These are phyloP conservation scores for Immersiporthe knoxdaviesiana DNA, from an alignment of 2,329 filamentous ascomycete species.

Conservation along the genomic window DNA sequence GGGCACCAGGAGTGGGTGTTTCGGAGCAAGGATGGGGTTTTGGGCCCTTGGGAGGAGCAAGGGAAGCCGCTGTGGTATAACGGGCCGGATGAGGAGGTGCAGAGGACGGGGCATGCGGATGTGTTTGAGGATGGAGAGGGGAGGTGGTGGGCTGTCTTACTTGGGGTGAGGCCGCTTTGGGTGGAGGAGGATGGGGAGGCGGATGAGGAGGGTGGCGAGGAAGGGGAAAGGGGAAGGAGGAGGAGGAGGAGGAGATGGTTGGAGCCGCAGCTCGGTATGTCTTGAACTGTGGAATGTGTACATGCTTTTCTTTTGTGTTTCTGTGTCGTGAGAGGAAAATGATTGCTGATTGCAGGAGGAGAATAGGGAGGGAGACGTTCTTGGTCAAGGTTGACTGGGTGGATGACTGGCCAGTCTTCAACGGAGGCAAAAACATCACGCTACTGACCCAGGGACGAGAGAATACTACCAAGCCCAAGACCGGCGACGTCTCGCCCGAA, in stretches of 20 bases:
- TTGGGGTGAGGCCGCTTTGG: constrained; percentile 47
- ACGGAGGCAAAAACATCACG: constrained; percentile 48
- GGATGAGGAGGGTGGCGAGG: constrained; percentile 7
- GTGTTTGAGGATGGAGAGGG: constrained; percentile 49
- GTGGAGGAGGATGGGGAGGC: constrained; percentile 27
- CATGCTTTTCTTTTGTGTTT: neutral
- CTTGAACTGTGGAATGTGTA: neutral
- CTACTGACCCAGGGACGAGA: constrained; percentile 41
- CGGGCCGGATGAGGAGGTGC: constrained; percentile 50
- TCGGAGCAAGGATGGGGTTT: constrained; percentile 46
- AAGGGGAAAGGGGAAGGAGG: constrained; percentile 19
- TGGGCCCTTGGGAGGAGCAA: constrained; percentile 55
- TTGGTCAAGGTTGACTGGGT: constrained; percentile 53
- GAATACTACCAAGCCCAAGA: constrained; percentile 20
- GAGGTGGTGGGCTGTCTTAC: constrained; percentile 52
- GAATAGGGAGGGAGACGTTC: constrained; percentile 52
- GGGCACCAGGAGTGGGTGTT: constrained; percentile 58
- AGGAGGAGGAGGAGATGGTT: constrained; percentile 39
- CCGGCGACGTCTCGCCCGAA: constrained; percentile 34
- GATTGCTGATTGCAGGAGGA: neutral
- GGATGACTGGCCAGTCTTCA: constrained; percentile 56
- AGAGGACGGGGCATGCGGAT: constrained; percentile 55
- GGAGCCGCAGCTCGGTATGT: constrained; percentile 47
- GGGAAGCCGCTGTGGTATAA: constrained; percentile 51
- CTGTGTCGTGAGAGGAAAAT: neutral